Evolutionary conservation across 164 flowering plant species (phyloP).

Genomic region (Cinnamomum micranthum): DNA sequence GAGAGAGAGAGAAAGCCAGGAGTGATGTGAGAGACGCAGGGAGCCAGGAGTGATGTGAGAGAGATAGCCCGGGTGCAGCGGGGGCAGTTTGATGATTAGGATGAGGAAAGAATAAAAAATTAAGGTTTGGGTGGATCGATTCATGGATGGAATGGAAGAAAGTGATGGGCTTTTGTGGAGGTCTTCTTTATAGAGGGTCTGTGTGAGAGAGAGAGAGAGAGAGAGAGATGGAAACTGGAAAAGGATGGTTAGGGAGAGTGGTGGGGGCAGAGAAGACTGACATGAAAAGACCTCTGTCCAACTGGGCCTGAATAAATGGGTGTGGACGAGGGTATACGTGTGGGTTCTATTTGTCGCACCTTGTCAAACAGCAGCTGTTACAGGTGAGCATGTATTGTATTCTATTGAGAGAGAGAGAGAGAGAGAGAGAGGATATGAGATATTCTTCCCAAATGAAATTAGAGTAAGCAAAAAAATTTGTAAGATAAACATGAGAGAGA

Average conservation of each 20-base stretch:
- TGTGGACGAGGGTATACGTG: constrained; percentile 45
- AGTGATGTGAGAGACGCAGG: not conserved
- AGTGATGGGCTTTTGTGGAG: constrained; percentile 46
- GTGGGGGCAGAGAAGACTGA: constrained; percentile 39
- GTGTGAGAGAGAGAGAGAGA: not conserved
- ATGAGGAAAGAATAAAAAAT: constrained; percentile 31
- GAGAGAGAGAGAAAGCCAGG: not conserved
- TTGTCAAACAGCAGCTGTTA: constrained; percentile 28
- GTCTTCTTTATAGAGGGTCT: constrained; percentile 13
- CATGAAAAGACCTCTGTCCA: constrained; percentile 53
- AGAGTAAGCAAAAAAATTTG: too few relatives aligned
- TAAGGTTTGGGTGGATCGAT: constrained; percentile 8
- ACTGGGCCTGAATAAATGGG: constrained; percentile 48
- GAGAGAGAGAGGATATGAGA: not conserved
- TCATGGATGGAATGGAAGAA: constrained; percentile 45
- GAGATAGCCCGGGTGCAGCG: constrained; percentile 59
- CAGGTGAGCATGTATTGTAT: constrained; percentile 28
- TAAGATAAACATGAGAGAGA: too few relatives aligned
- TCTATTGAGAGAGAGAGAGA: constrained; percentile 21
- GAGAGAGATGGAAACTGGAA: not conserved
- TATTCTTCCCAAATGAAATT: too few relatives aligned
- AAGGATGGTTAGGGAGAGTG: not conserved
- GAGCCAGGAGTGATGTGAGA: too few relatives aligned
- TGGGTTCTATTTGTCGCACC: constrained; percentile 35
- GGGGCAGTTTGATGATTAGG: constrained; percentile 66